Base-by-base conservation (phyloP, 352 stramenopile genomes). In the Globisporangium parvum region DNA sequence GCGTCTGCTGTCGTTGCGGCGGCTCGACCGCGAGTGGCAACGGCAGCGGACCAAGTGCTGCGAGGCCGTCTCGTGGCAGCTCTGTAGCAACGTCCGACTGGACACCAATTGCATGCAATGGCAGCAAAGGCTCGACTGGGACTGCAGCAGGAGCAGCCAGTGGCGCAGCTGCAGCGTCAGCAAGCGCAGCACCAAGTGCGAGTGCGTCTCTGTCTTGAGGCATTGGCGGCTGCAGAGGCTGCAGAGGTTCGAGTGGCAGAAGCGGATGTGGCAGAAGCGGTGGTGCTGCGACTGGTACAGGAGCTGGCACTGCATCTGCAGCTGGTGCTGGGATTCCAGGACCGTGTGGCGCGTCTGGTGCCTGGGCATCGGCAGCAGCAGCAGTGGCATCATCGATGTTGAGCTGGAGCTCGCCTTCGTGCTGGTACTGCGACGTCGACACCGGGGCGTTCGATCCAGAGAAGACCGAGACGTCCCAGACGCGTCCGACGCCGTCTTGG, bases 401-500 rank as follows among this genome's bases (percentile, higher is more conserved):
- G 46, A 60, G 54, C 47, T 63, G 50, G 47, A 73, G 69, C 53
- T 73, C 72, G 54, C 70, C 64, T 18, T 69, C 77, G 28, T 75
- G 75, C 39, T 85, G 75, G 41, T 76, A 85, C 37, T 73, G 66
- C 40, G 75, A 75, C 20, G 78, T 57, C 18, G 80, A 73, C 17
- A 67, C 69, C 55, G 75, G 75, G 3, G 72, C 75, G 37, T 83
- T 59, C 10, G 72, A 62, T 18, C 65, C 53, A 21, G 68, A 79
- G 41, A 79, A 64, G 21, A 86, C 63, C 9, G 75, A 84, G 46
- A 90, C 83, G 64, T 88, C 71, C 94, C 92, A 98, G 23, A 98
- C 73, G 23, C 91, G 80, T 41, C 78, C 89, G 17, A 98, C 81
- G 46, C 90, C 93, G 75, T 98, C 95, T 69, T 98, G 89, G 8